These are phyloP conservation scores for Salix viminalis DNA, from an alignment of 345 rosid genomes.

Conservation along the genomic window DNA sequence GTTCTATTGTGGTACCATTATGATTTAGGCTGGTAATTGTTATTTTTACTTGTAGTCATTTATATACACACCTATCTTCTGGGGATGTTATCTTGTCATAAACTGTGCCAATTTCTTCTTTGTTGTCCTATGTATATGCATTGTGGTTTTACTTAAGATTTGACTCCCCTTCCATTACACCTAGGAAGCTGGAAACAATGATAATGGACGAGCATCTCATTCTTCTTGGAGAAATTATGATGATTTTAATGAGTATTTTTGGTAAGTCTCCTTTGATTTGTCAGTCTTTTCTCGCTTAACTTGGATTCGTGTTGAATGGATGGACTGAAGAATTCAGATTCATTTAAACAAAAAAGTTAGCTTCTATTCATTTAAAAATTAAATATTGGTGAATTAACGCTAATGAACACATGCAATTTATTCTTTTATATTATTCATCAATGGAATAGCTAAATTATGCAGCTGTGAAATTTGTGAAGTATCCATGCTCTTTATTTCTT, in stretches of 20 bases:
- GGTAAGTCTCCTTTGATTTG: constrained; percentile 40
- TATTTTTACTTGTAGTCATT: background rate
- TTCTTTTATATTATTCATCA: background rate
- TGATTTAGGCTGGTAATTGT: background rate
- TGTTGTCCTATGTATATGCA: background rate
- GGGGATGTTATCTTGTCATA: background rate
- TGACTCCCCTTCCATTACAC: constrained; percentile 11
- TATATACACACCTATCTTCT: background rate
- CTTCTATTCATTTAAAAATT: no score
- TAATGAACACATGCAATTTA: background rate
- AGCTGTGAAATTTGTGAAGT: background rate
- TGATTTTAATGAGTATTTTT: constrained; percentile 90
- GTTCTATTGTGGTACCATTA: no score
- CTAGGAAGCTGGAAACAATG: constrained; percentile 89
- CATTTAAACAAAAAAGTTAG: background rate
- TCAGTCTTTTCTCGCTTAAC: background rate
- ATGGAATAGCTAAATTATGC: background rate
- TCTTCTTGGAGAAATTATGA: constrained; percentile 99
- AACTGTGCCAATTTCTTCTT: no score
- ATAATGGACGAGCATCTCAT: constrained; percentile 91
- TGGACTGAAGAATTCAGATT: background rate
- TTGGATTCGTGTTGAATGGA: background rate
- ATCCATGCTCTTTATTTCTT: background rate
- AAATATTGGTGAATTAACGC: background rate
- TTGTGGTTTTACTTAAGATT: background rate